Evolutionary conservation across 768 basidiomycete species (phyloP).

Genomic region (Tubosaeta sp.): DNA sequence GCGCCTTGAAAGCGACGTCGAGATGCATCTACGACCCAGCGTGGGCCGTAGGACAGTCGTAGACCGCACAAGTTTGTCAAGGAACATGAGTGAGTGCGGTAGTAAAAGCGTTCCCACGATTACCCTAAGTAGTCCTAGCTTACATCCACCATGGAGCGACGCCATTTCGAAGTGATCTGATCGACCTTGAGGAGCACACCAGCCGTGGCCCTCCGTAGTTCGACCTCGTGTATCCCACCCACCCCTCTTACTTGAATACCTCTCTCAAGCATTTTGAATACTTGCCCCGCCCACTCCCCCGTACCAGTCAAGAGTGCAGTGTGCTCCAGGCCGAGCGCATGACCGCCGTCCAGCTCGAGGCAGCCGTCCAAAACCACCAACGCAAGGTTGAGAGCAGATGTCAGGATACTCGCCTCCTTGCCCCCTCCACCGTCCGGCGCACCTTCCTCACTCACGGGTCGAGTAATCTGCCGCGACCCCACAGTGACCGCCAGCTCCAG

Average conservation of each 20-base stretch:
- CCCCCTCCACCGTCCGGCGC: slow-evolving; percentile 20
- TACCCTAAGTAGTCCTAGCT: too few species aligned
- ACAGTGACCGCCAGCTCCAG: slow-evolving; percentile 81
- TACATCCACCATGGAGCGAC: slow-evolving; percentile 55
- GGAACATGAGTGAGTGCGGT: slow-evolving; percentile 18
- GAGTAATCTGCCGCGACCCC: slow-evolving; percentile 61
- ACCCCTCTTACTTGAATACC: slow-evolving; percentile 58
- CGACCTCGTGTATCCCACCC: slow-evolving; percentile 61
- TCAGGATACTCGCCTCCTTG: slow-evolving; percentile 72
- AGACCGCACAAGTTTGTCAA: slow-evolving; percentile 10
- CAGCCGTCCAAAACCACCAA: slow-evolving; percentile 73
- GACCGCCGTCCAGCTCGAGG: slow-evolving; percentile 73
- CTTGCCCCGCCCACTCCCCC: slow-evolving; percentile 75
- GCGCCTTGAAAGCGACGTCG: slow-evolving; percentile 40
- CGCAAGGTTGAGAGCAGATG: slow-evolving; percentile 71
- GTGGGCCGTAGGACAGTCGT: slow-evolving; percentile 15
- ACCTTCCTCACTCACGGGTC: slow-evolving; percentile 28
- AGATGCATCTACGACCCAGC: slow-evolving; percentile 26
- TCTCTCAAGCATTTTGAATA: slow-evolving; percentile 63
- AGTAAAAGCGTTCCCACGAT: slow-evolving; percentile 14
- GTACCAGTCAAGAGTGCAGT: slow-evolving; percentile 63
- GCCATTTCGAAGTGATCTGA: slow-evolving; percentile 63
- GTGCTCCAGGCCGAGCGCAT: slow-evolving; percentile 70
- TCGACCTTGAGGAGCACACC: slow-evolving; percentile 82
- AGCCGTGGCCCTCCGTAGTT: slow-evolving; percentile 65